phyloP scores from a whole-genome alignment of 805 yeast species.

The Ogataea methanolica region DNA sequence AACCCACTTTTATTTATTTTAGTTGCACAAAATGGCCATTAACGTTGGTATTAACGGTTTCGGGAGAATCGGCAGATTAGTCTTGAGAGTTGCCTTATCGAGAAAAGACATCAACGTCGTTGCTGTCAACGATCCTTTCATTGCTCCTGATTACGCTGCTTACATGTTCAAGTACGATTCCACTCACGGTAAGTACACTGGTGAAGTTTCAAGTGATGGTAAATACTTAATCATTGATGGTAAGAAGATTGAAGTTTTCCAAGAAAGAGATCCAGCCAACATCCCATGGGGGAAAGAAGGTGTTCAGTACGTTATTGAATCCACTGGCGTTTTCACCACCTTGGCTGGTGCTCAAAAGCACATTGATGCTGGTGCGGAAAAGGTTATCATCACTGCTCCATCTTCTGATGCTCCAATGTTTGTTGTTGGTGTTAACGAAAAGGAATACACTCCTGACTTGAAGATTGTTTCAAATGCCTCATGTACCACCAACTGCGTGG shows the following conservation, averaged over 20 bases:
- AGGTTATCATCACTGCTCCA: conserved; percentile 92
- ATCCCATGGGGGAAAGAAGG: conserved; percentile 86
- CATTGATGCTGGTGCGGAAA: conserved; percentile 88
- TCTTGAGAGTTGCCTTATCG: conserved; percentile 71
- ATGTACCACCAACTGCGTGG: conserved; percentile 94
- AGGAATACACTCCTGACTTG: conserved; percentile 70
- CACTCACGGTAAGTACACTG: conserved; percentile 82
- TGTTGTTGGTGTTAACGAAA: conserved; percentile 86
- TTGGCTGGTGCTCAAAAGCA: conserved; percentile 78
- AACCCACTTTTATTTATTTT: background rate
- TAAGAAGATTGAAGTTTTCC: conserved; percentile 58
- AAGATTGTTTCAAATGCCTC: conserved; percentile 87
- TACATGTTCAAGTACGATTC: conserved; percentile 96
- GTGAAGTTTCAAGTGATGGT: conserved; percentile 59
- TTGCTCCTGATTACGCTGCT: conserved; percentile 85
- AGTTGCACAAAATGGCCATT: conserved; percentile 44
- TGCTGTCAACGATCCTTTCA: conserved; percentile 90
- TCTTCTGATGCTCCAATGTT: conserved; percentile 94
- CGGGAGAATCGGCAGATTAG: conserved; percentile 93
- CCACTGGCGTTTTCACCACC: conserved; percentile 92
- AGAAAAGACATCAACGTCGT: conserved; percentile 77
- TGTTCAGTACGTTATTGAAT: conserved; percentile 85
- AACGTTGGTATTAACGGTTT: conserved; percentile 90
- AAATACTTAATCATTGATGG: conserved; percentile 65
- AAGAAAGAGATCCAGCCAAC: conserved; percentile 79